phyloP scores from a whole-genome alignment of 2,329 filamentous ascomycete species.

The Aspergillus flavus region DNA sequence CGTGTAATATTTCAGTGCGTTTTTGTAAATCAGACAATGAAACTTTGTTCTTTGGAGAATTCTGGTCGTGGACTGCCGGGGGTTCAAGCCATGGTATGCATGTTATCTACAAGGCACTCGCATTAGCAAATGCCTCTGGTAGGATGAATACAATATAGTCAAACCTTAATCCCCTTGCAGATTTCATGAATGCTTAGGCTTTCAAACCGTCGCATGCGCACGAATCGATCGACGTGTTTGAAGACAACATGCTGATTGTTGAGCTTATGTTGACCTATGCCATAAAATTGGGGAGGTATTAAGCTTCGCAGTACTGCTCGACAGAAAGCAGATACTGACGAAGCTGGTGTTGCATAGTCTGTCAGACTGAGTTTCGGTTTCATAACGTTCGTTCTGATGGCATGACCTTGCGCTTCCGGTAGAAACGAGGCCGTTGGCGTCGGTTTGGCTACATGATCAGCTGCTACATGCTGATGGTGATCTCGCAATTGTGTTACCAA shows the following conservation, averaged over 20 bases:
- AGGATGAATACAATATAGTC: slow-evolving; percentile 1
- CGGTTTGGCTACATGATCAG: neutral
- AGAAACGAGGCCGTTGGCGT: neutral
- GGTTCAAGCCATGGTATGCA: slow-evolving; percentile 73
- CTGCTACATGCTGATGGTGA: slow-evolving; percentile 14
- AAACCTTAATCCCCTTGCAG: slow-evolving; percentile 73
- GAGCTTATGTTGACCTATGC: slow-evolving; percentile 53
- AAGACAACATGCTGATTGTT: slow-evolving; percentile 67
- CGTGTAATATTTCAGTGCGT: slow-evolving; percentile 74
- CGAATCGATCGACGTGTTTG: slow-evolving; percentile 73
- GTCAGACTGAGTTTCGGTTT: slow-evolving; percentile 53
- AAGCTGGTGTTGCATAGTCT: slow-evolving; percentile 66
- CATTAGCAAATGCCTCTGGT: slow-evolving; percentile 3
- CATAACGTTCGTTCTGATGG: slow-evolving; percentile 6
- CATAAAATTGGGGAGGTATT: slow-evolving; percentile 77
- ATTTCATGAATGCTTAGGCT: slow-evolving; percentile 77
- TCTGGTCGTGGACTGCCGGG: slow-evolving; percentile 44
- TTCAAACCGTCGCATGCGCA: slow-evolving; percentile 79
- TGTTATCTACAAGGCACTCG: slow-evolving; percentile 56
- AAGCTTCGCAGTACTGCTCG: slow-evolving; percentile 72
- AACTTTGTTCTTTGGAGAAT: slow-evolving; percentile 52
- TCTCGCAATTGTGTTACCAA: slow-evolving; percentile 30
- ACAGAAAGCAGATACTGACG: slow-evolving; percentile 83
- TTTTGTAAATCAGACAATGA: slow-evolving; percentile 74
- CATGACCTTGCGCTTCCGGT: slow-evolving; percentile 6